phyloP scores from a whole-genome alignment of 306 rosid genomes.

The Luffa acutangula region DNA sequence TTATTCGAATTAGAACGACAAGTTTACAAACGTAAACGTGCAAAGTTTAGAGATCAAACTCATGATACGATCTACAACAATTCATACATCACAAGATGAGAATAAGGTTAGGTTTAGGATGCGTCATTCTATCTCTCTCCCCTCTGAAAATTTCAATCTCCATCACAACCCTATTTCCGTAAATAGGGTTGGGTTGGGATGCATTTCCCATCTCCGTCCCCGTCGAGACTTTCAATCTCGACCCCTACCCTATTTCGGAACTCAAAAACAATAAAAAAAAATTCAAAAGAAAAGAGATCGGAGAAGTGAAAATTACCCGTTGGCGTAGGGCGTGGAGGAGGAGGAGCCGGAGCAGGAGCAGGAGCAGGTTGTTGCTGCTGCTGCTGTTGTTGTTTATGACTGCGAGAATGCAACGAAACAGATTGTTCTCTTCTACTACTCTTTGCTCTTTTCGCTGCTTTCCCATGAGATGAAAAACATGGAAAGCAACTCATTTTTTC shows the following conservation, averaged over 20 bases:
- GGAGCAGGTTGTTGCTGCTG: neutral
- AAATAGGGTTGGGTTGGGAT: neutral
- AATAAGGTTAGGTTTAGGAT: neutral
- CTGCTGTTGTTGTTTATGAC: conserved; percentile 20
- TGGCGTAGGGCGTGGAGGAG: conserved; percentile 10
- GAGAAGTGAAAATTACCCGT: neutral
- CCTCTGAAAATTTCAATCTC: neutral
- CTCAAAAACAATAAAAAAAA: neutral
- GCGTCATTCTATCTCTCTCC: neutral
- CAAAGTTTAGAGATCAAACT: neutral
- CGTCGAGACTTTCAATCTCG: neutral
- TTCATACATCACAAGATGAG: too few species aligned
- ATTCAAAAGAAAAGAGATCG: too few species aligned
- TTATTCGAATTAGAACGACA: too few species aligned
- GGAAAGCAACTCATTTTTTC: conserved; percentile 69
- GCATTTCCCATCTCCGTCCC: neutral
- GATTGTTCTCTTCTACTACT: conserved; percentile 17
- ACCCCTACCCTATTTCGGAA: neutral
- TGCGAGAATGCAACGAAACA: neutral
- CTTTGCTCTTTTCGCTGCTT: conserved; percentile 31
- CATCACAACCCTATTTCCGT: neutral
- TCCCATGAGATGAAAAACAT: conserved; percentile 57
- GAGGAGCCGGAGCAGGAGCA: neutral
- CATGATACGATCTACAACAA: neutral
- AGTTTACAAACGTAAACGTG: neutral